Conservation (phyloP, 495 filamentous ascomycete species). For the Astrothelium subdiscretum region DNA sequence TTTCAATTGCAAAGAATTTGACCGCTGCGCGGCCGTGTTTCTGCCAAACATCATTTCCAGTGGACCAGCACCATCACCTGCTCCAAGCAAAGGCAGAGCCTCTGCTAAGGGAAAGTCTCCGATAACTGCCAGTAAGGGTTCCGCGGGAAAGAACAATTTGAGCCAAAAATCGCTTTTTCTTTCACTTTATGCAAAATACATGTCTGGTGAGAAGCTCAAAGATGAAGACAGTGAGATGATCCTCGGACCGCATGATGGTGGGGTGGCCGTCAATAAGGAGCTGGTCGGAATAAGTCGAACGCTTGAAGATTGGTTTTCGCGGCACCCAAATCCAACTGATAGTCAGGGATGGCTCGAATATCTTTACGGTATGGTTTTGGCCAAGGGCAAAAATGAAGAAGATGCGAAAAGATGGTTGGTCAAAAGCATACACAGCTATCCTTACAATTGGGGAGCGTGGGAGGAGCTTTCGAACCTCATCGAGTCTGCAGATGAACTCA, state of each 20-base stretch:
- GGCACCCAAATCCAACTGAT: slow-evolving; percentile 32
- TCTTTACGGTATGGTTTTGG: slow-evolving; percentile 81
- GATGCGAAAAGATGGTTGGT: slow-evolving; percentile 73
- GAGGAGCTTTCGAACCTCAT: slow-evolving; percentile 70
- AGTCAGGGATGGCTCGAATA: slow-evolving; percentile 95
- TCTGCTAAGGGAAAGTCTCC: slow-evolving; percentile 45
- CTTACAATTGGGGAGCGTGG: slow-evolving; percentile 97
- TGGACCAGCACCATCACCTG: slow-evolving; percentile 36
- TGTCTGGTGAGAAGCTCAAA: slow-evolving; percentile 90
- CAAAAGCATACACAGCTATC: slow-evolving; percentile 69
- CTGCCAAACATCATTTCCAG: slow-evolving; percentile 57
- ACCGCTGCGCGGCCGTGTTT: slow-evolving; percentile 86
- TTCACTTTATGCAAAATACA: slow-evolving; percentile 79
- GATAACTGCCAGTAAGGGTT: slow-evolving; percentile 22
- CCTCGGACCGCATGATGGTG: slow-evolving; percentile 81
- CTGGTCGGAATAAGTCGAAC: slow-evolving; percentile 59
- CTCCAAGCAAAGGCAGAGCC: slow-evolving; percentile 28
- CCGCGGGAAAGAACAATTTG: slow-evolving; percentile 33
- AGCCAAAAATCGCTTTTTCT: slow-evolving; percentile 92
- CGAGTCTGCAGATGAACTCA: slow-evolving; percentile 69
- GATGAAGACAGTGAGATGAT: slow-evolving; percentile 98
- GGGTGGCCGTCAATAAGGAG: slow-evolving; percentile 72
- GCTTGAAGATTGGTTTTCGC: slow-evolving; percentile 63
- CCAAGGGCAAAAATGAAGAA: slow-evolving; percentile 79
- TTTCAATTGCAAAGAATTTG: slow-evolving; percentile 92